These are phyloP conservation scores for Xylona heveae DNA, from an alignment of 495 filamentous ascomycete genomes.

Conservation along the genomic window DNA sequence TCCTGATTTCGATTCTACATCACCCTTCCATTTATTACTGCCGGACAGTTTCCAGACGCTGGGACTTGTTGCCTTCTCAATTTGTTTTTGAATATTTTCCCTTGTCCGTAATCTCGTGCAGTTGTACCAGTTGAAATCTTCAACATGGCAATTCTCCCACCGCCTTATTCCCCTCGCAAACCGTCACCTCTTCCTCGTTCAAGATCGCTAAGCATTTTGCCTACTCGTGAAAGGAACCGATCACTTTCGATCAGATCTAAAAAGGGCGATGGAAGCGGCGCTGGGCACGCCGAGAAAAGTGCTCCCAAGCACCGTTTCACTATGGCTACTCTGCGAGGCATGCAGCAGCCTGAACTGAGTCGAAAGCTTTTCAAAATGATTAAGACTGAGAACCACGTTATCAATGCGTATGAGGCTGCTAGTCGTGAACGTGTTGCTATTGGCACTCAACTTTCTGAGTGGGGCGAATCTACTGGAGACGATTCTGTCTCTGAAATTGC, in stretches of 20 bases:
- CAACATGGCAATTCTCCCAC: slow-evolving; percentile 2
- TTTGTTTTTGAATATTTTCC: not conserved
- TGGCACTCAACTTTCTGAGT: slow-evolving; percentile 82
- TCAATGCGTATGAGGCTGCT: slow-evolving; percentile 63
- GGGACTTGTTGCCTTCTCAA: not conserved
- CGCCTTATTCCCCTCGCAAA: slow-evolving; percentile 3
- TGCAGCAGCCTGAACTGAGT: slow-evolving; percentile 64
- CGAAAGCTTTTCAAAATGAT: slow-evolving; percentile 73
- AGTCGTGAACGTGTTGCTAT: slow-evolving; percentile 61
- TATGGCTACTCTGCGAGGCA: slow-evolving; percentile 60
- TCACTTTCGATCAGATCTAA: slow-evolving; percentile 20
- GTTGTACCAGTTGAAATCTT: not conserved
- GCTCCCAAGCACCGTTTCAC: slow-evolving; percentile 43
- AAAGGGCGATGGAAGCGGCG: slow-evolving; percentile 11
- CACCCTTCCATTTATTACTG: slow-evolving; percentile 1
- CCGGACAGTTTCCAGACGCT: not conserved
- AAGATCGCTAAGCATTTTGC: slow-evolving; percentile 10
- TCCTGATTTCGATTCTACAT: not conserved
- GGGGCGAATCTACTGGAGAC: slow-evolving; percentile 79
- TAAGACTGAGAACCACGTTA: slow-evolving; percentile 73
- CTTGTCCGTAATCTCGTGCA: not conserved
- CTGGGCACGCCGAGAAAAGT: slow-evolving; percentile 8
- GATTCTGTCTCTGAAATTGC: slow-evolving; percentile 71
- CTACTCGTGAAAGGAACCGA: slow-evolving; percentile 13
- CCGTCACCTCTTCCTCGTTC: not conserved